Evolutionary conservation across 2,329 filamentous ascomycete species (phyloP), one percentile per base, ranked within the genome.

Genomic region (Phaeophleospora eucalypticola): DNA sequence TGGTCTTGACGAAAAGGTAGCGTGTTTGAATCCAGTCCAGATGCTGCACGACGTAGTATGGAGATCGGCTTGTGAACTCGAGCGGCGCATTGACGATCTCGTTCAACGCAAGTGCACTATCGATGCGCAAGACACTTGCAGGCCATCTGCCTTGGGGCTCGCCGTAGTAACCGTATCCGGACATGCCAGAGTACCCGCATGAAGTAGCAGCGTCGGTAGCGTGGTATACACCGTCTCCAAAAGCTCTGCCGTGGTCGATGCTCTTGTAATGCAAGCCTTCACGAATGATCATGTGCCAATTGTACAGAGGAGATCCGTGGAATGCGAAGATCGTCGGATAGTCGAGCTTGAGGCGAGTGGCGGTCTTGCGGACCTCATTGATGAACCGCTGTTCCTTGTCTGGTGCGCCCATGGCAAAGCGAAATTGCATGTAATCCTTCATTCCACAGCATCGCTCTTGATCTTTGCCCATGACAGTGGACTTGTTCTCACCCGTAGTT

Each of bases 201-300:
- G 86, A 89, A 0, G 72, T 79, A 0, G 36, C n/a, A 39, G 81
- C 80, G 1, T 81, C 53, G 9, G 70, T 70, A 34, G 86, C 84
- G 64, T 94, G 84, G 61, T 96, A 96, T 2, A 94, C 85, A 0
- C 90, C 90, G 61, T 95, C 49, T 0, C 90, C 90, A 59, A 56
- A 88, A 1, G 83, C 72, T 51, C 90, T 80, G 1, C 89, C 90
- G 63, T 91, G 69, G 0, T 64, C 35, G 0, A 71, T 68, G 1
- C 78, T 66, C 3, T 80, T 78, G 68, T 83, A 95, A 63, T 95
- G 80, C 4, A 96, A 72, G 12, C 36, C 89, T 49, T 85, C 81
- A 24, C 89, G 81, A 52, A 95, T 81, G 58, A 96, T 95, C 58
- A 84, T 86, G 66, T 96, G 90, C 90, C 90, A 95, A 59, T 95